phyloP scores from a whole-genome alignment of 75 land plant species.

The Cryptomeria japonica region DNA sequence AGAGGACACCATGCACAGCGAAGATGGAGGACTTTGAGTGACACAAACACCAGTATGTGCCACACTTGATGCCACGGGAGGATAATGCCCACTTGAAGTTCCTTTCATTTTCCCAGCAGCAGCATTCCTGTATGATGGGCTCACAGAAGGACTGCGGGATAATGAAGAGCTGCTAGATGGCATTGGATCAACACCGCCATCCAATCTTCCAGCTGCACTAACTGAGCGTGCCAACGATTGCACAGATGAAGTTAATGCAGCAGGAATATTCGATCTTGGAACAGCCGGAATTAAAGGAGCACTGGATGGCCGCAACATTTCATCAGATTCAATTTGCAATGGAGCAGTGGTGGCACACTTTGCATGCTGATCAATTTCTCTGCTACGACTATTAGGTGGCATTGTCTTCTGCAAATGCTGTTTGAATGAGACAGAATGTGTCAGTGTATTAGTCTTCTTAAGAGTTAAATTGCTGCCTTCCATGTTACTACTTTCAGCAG shows the following conservation, averaged over 20 bases:
- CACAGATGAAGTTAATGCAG: constrained; percentile 32
- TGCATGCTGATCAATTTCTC: neutral
- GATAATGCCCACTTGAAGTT: constrained; percentile 9
- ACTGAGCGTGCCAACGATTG: constrained; percentile 70
- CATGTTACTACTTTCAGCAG: neutral
- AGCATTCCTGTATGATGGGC: constrained; percentile 88
- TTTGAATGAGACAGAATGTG: constrained; percentile 10
- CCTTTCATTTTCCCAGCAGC: constrained; percentile 53
- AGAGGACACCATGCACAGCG: constrained; percentile 14
- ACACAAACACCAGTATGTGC: constrained; percentile 7
- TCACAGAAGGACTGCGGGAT: constrained; percentile 30
- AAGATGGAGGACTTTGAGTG: constrained; percentile 20
- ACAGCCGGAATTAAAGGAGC: constrained; percentile 68
- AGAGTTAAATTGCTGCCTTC: neutral
- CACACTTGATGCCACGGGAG: constrained; percentile 22
- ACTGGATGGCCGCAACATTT: constrained; percentile 76
- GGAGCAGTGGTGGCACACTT: neutral
- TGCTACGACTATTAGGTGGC: constrained; percentile 16
- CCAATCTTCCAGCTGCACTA: constrained; percentile 89
- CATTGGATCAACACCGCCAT: constrained; percentile 36
- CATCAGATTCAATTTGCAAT: constrained; percentile 16
- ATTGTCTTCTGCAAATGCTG: constrained; percentile 26
- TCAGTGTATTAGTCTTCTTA: neutral
- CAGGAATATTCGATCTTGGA: constrained; percentile 46
- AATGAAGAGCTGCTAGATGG: constrained; percentile 12